Evolutionary conservation across 163 green algal species (phyloP).

Genomic region (Scenedesmus sp.): DNA sequence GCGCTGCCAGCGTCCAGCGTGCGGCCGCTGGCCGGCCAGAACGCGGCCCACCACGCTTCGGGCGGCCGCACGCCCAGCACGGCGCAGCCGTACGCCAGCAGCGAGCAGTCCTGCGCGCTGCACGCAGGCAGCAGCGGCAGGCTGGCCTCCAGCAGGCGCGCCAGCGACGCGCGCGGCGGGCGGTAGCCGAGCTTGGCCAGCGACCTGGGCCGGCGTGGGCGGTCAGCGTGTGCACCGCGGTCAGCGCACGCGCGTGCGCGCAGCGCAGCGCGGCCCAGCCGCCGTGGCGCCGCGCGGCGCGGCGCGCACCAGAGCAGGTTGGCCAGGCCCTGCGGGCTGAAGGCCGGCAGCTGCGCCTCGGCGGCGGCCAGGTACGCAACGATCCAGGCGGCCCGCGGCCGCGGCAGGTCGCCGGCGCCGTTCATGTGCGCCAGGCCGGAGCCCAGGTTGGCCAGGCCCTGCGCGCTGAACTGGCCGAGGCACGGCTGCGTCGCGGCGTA

Average conservation of each 20-base stretch:
- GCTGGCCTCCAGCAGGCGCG: background rate
- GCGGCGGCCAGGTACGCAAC: background rate
- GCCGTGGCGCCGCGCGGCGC: no score
- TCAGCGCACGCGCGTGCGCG: no score
- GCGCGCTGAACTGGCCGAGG: constrained; percentile 17
- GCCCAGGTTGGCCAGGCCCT: constrained; percentile 34
- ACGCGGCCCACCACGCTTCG: constrained; percentile 23
- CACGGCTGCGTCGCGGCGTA: constrained; percentile 1
- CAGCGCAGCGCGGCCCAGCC: no score
- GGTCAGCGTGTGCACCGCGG: no score
- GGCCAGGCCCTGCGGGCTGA: constrained; percentile 35
- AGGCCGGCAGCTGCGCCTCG: background rate
- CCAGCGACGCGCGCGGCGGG: background rate
- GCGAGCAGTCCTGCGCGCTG: constrained; percentile 24
- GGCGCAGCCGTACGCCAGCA: constrained; percentile 39
- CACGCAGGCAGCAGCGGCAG: background rate
- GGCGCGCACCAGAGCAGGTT: constrained; percentile 39
- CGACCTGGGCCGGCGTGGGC: background rate
- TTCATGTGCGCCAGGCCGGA: constrained; percentile 17
- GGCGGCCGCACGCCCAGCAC: constrained; percentile 12
- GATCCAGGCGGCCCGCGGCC: constrained; percentile 13
- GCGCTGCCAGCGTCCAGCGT: constrained; percentile 8
- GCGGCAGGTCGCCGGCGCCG: constrained; percentile 1
- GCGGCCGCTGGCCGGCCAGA: background rate
- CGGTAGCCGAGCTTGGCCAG: constrained; percentile 36